A percentile compares a stretch with the other conserved stretches of the same genome.
Evolutionary conservation across 768 basidiomycete species (phyloP).

Genomic region (Boletus rubropictus): DNA sequence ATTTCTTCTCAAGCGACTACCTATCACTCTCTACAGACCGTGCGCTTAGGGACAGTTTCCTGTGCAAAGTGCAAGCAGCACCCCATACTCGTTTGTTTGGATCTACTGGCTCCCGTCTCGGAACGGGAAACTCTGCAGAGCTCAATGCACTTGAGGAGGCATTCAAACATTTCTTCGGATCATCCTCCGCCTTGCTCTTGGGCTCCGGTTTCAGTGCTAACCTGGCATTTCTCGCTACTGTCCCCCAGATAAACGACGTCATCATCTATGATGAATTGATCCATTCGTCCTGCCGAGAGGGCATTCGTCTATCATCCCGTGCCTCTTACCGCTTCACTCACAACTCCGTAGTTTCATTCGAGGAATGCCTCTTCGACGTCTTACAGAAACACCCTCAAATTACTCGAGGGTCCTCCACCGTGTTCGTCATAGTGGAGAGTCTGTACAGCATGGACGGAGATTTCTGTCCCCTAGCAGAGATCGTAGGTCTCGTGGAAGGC

Average conservation of each 20-base stretch:
- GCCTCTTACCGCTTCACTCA: constrained; percentile 37
- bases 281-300: constrained; percentile 49
- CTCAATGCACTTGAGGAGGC: constrained; percentile 10
- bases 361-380: constrained; percentile 22
- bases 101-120: constrained; percentile 46
- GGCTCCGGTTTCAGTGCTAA: constrained; percentile 53
- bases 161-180: constrained; percentile 15
- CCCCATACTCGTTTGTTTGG: constrained; percentile 33
- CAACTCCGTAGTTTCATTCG: constrained; percentile 37
- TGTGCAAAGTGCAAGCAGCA: constrained; percentile 27
- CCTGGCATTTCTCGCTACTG: constrained; percentile 39
- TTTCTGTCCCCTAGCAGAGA: constrained; percentile 40
- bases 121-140: constrained; percentile 33
- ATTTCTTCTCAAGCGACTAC: constrained; percentile 48
- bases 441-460: constrained; percentile 62
- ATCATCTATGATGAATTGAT: constrained; percentile 50
- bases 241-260: constrained; percentile 43
- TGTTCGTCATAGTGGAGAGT: constrained; percentile 50
- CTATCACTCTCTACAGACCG: constrained; percentile 39
- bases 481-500: constrained; percentile 36
- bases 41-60: constrained; percentile 26
- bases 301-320: constrained; percentile 37
- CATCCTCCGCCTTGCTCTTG: constrained; percentile 43
- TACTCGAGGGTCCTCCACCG: constrained; percentile 21
- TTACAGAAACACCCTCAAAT: constrained; percentile 24